Evolutionary conservation across 2,329 filamentous ascomycete species (phyloP), one percentile per base, ranked within the genome.

Genomic region (Cercospora citrullina): DNA sequence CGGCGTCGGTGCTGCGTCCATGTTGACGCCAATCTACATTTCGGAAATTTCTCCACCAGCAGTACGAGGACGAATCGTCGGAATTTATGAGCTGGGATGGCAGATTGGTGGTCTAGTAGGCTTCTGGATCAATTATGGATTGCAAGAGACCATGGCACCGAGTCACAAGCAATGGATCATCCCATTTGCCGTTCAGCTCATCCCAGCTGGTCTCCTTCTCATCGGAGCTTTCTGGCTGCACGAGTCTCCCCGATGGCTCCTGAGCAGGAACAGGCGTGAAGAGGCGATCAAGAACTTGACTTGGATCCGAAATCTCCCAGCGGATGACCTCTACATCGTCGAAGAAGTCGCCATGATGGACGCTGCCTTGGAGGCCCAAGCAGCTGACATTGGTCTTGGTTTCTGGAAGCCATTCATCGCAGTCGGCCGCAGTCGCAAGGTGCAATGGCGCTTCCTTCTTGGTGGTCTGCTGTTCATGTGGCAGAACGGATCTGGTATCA

Each of bases 401-500:
- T 93, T 93, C 83, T 92, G 88, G 88, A 89, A 89, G 79, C 90
- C 90, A 0, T 91, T 92, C 80, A 77, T 82, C 68, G 81, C 83
- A 7, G 82, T 87, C 23, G 82, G 85, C 66, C 84, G 82, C 72
- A 80, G 87, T 71, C 82, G 80, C 67, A 85, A 85, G 75, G 85
- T 91, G 28, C 87, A 87, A 72, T 92, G 88, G 83, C 87, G 91
- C 51, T 89, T 94, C 79, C 86, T 92, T 77, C 84, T 94, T 10
- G 91, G 91, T 58, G 86, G 86, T 65, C 86, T 91, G 74, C 84
- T 94, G 21, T 94, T 94, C 83, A 81, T 94, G 63, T 93, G 89
- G 85, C 91, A 94, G 79, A 94, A 94, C 73, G 89, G 89, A 60
- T 85, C 82, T 3, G 91, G 91, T 2, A 93, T 93, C 81, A 93